Base-by-base conservation (phyloP, 306 rosid genomes). In the Vigna trinervia region DNA sequence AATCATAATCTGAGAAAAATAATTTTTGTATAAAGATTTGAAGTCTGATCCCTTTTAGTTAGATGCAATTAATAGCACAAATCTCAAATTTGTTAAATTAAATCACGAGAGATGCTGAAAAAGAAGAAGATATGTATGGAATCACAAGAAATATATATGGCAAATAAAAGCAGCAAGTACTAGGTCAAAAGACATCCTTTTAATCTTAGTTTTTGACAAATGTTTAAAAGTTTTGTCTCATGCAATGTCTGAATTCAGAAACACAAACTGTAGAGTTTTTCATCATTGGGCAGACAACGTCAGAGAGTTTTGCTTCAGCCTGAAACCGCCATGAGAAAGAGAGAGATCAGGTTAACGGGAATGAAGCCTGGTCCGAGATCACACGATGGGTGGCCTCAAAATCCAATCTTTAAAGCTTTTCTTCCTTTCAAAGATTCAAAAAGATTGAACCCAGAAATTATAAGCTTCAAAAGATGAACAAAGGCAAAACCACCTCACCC, bases 341-440 rank as follows among this genome's bases (percentile, higher is more conserved):
- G 82, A 74, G 76, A 78, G 70, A 66, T 69, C 34, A 38, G 81
- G 87, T 84, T 85, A 71, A 79, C 80, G 81, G 91, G 91, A 85
- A 88, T 88, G 91, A 88, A 88, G 91, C 91, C 89, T 85, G 88
- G 89, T 88, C 89, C 91, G 91, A 81, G 89, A 85, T 88, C 57
- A 67, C 38, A 74, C 38, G 28, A 12, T 59, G 34, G 67, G 20
- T 73, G 17, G 19, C 60, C 32, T 69, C 57, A 68, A 75, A 75
- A 68, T 73, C 79, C 56, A 58, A 71, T 9, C 85, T 73, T 19
- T 57, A 64, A 85, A 20, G 67, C 15, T 65, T 36, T 48, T 19
- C 52, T 48, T n/a, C 5, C 11, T 30, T 36, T 69, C 45, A 15
- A 63, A 11, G 57, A 26, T 26, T 38, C 38, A 15, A 48, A 46